Conservation (phyloP, 2,329 filamentous ascomycete species). For the Didymella keratinophila region DNA sequence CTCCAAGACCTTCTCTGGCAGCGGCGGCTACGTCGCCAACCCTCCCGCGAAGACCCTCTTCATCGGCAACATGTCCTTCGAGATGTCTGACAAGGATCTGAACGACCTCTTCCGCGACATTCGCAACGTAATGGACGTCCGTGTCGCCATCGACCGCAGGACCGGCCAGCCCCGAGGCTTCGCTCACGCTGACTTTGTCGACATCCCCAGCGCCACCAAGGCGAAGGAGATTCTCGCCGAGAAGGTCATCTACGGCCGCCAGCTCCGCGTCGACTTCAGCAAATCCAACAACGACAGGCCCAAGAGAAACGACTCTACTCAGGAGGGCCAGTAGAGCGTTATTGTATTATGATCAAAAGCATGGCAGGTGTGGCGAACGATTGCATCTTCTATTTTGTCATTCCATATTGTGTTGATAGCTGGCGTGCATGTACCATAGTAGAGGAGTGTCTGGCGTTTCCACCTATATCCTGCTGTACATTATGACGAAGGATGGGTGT, state of each 20-base stretch:
- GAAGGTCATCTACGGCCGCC: conserved; percentile 70
- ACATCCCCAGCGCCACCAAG: conserved; percentile 68
- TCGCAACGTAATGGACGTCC: conserved; percentile 74
- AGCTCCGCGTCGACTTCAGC: conserved; percentile 72
- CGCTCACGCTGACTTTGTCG: conserved; percentile 80
- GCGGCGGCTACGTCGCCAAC: conserved; percentile 36
- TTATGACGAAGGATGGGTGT: conserved; percentile 14
- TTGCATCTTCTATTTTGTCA: conserved; percentile 27
- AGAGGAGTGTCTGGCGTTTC: conserved; percentile 40
- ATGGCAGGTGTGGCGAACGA: conserved; percentile 1
- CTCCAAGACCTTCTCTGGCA: conserved; percentile 13
- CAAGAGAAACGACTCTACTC: conserved; percentile 26
- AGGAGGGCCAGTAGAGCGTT: conserved; percentile 16
- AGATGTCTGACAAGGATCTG: conserved; percentile 83
- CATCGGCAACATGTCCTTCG: conserved; percentile 86
- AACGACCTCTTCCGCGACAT: conserved; percentile 78
- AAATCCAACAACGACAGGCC: conserved; percentile 21
- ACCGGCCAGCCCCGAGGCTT: conserved; percentile 85
- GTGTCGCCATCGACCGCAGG: conserved; percentile 81
- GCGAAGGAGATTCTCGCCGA: conserved; percentile 65
- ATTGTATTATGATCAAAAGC: conserved; percentile 11
- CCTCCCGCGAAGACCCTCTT: conserved; percentile 73
- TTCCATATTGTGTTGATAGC: conserved; percentile 37
- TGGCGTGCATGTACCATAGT: conserved; percentile 40
- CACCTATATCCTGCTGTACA: conserved; percentile 36